phyloP scores from a whole-genome alignment of 768 basidiomycete species.

The Tylopilus balloui region DNA sequence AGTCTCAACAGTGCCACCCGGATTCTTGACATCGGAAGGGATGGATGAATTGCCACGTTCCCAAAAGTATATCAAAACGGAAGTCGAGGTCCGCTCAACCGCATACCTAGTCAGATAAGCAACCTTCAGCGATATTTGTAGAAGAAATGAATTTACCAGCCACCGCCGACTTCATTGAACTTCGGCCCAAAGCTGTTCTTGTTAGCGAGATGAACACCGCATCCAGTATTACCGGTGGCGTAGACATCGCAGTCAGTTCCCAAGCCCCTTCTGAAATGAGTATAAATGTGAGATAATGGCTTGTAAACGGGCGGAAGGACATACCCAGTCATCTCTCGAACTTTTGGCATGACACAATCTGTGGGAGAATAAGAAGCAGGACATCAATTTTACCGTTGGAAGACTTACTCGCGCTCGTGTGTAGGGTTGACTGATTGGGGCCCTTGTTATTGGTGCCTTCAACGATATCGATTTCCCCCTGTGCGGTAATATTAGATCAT shows the following conservation, averaged over 20 bases:
- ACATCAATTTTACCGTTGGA: not conserved
- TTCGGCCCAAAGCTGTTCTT: constrained; percentile 32
- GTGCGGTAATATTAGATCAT: not conserved
- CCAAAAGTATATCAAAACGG: constrained; percentile 40
- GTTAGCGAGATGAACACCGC: constrained; percentile 27
- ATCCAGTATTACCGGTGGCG: constrained; percentile 27
- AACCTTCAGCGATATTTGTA: not conserved
- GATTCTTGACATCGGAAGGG: constrained; percentile 32
- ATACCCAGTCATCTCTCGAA: constrained; percentile 32
- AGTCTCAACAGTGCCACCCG: constrained; percentile 18
- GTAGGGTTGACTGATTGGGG: constrained; percentile 32
- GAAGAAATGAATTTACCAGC: constrained; percentile 23
- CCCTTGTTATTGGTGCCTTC: constrained; percentile 31
- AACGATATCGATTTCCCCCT: constrained; percentile 33
- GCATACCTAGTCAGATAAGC: constrained; percentile 31
- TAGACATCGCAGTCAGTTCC: constrained; percentile 26
- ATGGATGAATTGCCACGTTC: constrained; percentile 33
- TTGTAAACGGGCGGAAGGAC: not conserved
- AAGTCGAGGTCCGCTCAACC: constrained; percentile 25
- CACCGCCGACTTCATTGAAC: constrained; percentile 38
- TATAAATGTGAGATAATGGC: not conserved
- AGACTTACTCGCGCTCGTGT: constrained; percentile 20
- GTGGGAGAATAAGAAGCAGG: not conserved
- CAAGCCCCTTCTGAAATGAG: constrained; percentile 8
- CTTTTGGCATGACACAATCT: constrained; percentile 31